Conservation (phyloP, 2,329 filamentous ascomycete species). For the Ascochyta pisi region DNA sequence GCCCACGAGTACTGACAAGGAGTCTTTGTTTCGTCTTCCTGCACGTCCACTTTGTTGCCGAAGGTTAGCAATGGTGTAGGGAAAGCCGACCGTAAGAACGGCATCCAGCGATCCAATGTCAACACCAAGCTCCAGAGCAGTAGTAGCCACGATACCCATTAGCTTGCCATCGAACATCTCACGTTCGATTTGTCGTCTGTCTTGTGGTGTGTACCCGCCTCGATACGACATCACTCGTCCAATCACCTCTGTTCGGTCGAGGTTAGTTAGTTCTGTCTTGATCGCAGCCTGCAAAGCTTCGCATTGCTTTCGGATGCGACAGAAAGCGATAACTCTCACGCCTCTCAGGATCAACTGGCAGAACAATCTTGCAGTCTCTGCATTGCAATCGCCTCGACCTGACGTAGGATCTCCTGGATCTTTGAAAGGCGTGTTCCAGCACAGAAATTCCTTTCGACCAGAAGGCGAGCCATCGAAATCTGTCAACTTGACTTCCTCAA, state of each 20-base stretch:
- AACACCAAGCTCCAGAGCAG: constrained; percentile 89
- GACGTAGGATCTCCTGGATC: constrained; percentile 87
- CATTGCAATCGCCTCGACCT: constrained; percentile 81
- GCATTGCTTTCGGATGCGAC: constrained; percentile 84
- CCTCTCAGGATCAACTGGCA: constrained; percentile 88
- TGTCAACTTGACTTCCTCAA: constrained; percentile 79
- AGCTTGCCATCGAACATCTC: constrained; percentile 98
- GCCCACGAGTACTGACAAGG: constrained; percentile 85
- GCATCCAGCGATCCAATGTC: constrained; percentile 95
- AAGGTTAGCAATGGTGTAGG: constrained; percentile 92
- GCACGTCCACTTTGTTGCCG: constrained; percentile 94
- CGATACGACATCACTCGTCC: constrained; percentile 92
- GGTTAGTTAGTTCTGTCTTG: constrained; percentile 73
- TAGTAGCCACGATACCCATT: constrained; percentile 91
- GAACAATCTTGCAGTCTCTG: constrained; percentile 88
- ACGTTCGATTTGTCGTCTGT: constrained; percentile 83
- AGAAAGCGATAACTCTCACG: constrained; percentile 92
- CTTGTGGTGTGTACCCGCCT: constrained; percentile 91
- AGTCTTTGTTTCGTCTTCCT: constrained; percentile 90
- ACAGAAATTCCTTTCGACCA: constrained; percentile 91
- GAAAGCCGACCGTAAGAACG: constrained; percentile 92
- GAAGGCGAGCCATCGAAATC: constrained; percentile 94
- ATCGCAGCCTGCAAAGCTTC: constrained; percentile 83
- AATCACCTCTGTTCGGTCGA: constrained; percentile 78
- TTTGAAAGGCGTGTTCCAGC: constrained; percentile 96